Conservation (phyloP, 2,329 filamentous ascomycete species). For the Ophiostoma sp. region DNA sequence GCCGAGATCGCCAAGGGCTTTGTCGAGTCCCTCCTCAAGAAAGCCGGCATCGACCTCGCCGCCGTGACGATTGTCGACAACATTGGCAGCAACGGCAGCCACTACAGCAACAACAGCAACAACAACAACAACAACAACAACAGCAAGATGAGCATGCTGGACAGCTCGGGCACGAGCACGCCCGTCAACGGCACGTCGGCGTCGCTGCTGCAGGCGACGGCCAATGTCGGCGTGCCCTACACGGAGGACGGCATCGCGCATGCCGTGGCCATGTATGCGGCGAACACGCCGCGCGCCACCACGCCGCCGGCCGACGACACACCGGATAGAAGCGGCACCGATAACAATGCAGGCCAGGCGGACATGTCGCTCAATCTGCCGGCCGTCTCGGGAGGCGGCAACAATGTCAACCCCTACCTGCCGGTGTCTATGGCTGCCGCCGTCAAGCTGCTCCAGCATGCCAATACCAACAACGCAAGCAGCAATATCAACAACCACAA, state of each 20-base stretch:
- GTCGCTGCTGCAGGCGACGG: constrained; percentile 28
- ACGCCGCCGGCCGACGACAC: constrained; percentile 49
- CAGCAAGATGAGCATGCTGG: constrained; percentile 12
- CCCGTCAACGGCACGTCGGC: constrained; percentile 27
- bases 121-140: background rate
- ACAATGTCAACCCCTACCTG: background rate
- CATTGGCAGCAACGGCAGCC: background rate
- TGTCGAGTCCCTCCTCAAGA: constrained; percentile 83
- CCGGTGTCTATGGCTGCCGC: constrained; percentile 3
- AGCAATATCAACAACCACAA: background rate
- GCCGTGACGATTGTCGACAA: constrained; percentile 37
- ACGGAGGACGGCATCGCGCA: constrained; percentile 28
- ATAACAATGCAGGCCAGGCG: background rate
- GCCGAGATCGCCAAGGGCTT: constrained; percentile 96
- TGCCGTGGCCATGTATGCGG: constrained; percentile 25
- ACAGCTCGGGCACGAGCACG: constrained; percentile 38
- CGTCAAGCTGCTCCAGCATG: constrained; percentile 6
- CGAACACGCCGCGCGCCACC: constrained; percentile 32
- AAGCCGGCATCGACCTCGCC: constrained; percentile 70
- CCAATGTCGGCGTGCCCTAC: constrained; percentile 28
- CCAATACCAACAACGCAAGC: background rate
- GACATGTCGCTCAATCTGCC: constrained; percentile 8
- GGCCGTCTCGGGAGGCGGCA: constrained; percentile 6
- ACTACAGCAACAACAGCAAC: background rate
- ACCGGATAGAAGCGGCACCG: constrained; percentile 21